Evolutionary conservation across 441 rosid genomes (phyloP).

Genomic region (Isatis lusitanica): DNA sequence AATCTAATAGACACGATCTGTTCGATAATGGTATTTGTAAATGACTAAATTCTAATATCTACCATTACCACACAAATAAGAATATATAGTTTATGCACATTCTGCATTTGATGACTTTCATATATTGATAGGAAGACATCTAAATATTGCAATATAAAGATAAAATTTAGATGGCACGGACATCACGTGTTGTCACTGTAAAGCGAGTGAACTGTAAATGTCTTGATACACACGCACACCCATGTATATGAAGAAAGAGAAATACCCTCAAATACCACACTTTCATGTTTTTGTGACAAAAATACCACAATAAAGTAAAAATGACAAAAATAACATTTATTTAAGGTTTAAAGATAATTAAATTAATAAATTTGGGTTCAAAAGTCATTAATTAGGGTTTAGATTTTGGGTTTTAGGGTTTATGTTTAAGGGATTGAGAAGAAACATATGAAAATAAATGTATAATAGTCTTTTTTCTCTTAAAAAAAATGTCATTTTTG

Average conservation of each 20-base stretch:
- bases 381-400: too few relatives aligned
- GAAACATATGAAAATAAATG: too few relatives aligned
- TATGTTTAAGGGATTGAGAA: too few relatives aligned
- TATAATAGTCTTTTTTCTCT: too few relatives aligned
- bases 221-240: slow-evolving; percentile 15
- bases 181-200: slow-evolving; percentile 32
- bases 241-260: slow-evolving; percentile 5
- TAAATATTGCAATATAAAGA: neutral
- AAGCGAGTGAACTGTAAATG: slow-evolving; percentile 21
- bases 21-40: neutral
- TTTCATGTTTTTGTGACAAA: too few relatives aligned
- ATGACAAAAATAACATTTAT: too few relatives aligned
- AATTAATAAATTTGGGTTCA: too few relatives aligned
- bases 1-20: neutral
- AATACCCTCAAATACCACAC: too few relatives aligned
- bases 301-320: too few relatives aligned
- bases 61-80: neutral
- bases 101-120: slow-evolving; percentile 10
- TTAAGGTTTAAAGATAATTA: too few relatives aligned
- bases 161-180: slow-evolving; percentile 11
- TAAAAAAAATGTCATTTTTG: too few relatives aligned
- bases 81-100: neutral
- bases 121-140: neutral
- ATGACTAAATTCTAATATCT: neutral
- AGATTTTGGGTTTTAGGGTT: too few relatives aligned